phyloP scores from a whole-genome alignment of 805 yeast genomes.

The Metschnikowia chrysomelidarum region DNA sequence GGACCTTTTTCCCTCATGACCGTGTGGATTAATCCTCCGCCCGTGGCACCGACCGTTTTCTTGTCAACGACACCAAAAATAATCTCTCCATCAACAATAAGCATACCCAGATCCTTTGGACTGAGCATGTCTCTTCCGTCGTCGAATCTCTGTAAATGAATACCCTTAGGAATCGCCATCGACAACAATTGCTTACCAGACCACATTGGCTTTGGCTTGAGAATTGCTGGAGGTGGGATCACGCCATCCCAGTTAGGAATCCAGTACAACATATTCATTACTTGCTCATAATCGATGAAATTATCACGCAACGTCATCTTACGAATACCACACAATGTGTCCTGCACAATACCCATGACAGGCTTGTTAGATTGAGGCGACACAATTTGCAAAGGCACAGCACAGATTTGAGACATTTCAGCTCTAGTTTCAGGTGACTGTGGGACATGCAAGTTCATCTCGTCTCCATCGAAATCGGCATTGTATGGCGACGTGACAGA shows the following conservation, averaged over 20 bases:
- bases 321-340: conserved; percentile 94
- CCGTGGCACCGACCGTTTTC: conserved; percentile 97
- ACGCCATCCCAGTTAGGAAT: conserved; percentile 99
- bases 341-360: conserved; percentile 99
- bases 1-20: conserved; percentile 98
- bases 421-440: conserved; percentile 98
- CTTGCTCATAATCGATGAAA: conserved; percentile 88
- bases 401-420: conserved; percentile 90
- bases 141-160: conserved; percentile 90
- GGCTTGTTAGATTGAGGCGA: conserved; percentile 99
- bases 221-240: conserved; percentile 90
- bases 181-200: conserved; percentile 94
- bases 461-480: conserved; percentile 99
- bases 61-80: conserved; percentile 98
- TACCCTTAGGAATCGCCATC: conserved; percentile 92
- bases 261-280: conserved; percentile 96
- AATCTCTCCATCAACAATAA: conserved; percentile 91
- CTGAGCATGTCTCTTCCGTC: conserved; percentile 79
- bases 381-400: conserved; percentile 96
- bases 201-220: conserved; percentile 96
- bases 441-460: conserved; percentile 99
- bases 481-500: conserved; percentile 99
- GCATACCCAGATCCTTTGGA: conserved; percentile 95
- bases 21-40: conserved; percentile 96
- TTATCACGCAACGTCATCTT: conserved; percentile 90